Percentiles rank a stretch among this genome's conserved stretches.
Evolutionary conservation across 208 protist genomes (phyloP).

Genomic region (Leishmania arabica): DNA sequence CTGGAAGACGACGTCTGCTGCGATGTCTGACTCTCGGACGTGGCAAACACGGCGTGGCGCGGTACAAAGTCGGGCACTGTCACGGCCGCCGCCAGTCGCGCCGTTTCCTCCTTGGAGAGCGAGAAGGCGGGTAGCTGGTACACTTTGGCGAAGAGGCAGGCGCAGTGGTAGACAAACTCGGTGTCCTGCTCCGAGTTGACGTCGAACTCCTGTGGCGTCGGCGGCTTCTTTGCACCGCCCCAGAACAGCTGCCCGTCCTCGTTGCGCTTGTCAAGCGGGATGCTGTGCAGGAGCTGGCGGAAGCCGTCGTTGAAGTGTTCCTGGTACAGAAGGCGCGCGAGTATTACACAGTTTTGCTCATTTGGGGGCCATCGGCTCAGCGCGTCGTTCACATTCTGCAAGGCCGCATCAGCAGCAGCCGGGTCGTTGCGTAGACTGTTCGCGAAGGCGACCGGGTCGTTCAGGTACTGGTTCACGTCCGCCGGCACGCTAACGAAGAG

Average conservation of each 20-base stretch:
- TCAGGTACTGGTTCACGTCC: slow-evolving; percentile 91
- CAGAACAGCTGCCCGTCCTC: slow-evolving; percentile 92
- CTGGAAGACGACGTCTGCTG: slow-evolving; percentile 31
- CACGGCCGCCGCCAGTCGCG: slow-evolving; percentile 43
- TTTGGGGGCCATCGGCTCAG: slow-evolving; percentile 75
- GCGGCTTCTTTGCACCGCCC: slow-evolving; percentile 91
- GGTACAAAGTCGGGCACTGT: slow-evolving; percentile 65
- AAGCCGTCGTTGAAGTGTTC: slow-evolving; percentile 97
- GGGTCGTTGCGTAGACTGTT: slow-evolving; percentile 74
- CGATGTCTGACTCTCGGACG: slow-evolving; percentile 73
- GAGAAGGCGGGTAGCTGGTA: slow-evolving; percentile 56
- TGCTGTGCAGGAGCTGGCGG: slow-evolving; percentile 97
- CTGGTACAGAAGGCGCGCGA: slow-evolving; percentile 95
- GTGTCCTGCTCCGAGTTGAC: slow-evolving; percentile 46
- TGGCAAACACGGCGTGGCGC: slow-evolving; percentile 68
- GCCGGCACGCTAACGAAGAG: slow-evolving; percentile 74
- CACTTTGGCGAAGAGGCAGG: slow-evolving; percentile 65
- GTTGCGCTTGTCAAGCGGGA: slow-evolving; percentile 97
- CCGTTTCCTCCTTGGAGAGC: slow-evolving; percentile 49
- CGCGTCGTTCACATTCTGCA: slow-evolving; percentile 77
- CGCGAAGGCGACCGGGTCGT: slow-evolving; percentile 63
- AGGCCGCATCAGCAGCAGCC: slow-evolving; percentile 50
- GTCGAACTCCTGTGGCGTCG: slow-evolving; percentile 78
- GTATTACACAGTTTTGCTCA: slow-evolving; percentile 95
- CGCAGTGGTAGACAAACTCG: slow-evolving; percentile 85